Conservation (phyloP, 805 yeast species). For the Myxozyma nipponensis region DNA sequence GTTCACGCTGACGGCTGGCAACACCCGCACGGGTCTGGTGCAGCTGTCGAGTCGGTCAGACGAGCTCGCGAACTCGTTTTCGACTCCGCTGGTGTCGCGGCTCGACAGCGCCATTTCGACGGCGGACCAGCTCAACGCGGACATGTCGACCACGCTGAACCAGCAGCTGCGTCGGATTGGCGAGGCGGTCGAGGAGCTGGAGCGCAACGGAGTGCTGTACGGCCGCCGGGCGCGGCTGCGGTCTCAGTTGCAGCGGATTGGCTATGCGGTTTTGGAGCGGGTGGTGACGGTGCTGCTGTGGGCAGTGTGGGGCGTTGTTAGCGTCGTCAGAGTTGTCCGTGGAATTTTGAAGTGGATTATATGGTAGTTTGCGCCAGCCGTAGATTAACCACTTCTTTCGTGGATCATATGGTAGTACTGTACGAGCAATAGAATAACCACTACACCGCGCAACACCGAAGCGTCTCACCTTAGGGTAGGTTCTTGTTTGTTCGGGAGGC, state of each 20-base stretch:
- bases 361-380: slow-evolving; percentile 13
- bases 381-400: neutral
- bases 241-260: slow-evolving; percentile 6
- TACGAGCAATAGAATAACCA: neutral
- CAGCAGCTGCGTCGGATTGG: slow-evolving; percentile 12
- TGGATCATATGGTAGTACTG: neutral
- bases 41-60: slow-evolving; percentile 11
- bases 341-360: slow-evolving; percentile 1
- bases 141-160: slow-evolving; percentile 15
- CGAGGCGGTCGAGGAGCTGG: slow-evolving; percentile 14
- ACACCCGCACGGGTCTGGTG: neutral
- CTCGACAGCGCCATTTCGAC: slow-evolving; percentile 24
- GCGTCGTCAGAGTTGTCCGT: slow-evolving; percentile 10
- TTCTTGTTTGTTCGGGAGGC: no score
- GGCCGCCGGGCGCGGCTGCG: slow-evolving; percentile 11
- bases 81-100: slow-evolving; percentile 12
- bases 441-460: neutral
- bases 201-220: slow-evolving; percentile 9
- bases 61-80: slow-evolving; percentile 6
- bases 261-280: slow-evolving; percentile 19
- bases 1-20: neutral
- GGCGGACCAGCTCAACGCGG: slow-evolving; percentile 22
- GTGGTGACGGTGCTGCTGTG: slow-evolving; percentile 14
- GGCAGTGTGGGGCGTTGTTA: slow-evolving; percentile 26
- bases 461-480: no score